phyloP scores from a whole-genome alignment of 2,329 filamentous ascomycete genomes.

The Neocucurbitaria cava region DNA sequence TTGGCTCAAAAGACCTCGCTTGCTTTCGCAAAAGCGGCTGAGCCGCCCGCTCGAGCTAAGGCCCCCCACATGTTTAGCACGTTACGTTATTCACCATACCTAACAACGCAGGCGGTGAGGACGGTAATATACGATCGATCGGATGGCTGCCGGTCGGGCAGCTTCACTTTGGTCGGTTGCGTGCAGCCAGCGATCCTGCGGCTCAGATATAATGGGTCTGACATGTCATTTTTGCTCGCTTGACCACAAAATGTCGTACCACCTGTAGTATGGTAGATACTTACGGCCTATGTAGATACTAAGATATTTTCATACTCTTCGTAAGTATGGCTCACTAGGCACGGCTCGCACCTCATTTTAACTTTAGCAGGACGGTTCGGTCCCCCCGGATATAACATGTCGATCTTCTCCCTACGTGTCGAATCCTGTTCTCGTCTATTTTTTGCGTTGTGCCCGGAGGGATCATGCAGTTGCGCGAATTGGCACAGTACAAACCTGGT shows the following conservation, averaged over 20 bases:
- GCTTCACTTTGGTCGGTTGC: neutral
- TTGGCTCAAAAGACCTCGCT: too few relatives aligned
- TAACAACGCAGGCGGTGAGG: neutral
- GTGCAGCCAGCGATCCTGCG: neutral
- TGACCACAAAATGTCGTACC: too few relatives aligned
- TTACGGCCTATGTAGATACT: too few relatives aligned
- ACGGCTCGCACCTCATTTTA: neutral
- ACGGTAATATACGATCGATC: neutral
- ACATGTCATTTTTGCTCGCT: neutral
- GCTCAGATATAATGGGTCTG: neutral
- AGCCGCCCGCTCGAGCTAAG: neutral
- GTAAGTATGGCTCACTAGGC: neutral
- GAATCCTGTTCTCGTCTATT: neutral
- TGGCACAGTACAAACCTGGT: neutral
- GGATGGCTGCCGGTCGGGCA: neutral
- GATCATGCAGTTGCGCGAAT: neutral
- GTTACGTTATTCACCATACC: neutral
- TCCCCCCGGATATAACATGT: neutral
- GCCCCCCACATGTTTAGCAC: neutral
- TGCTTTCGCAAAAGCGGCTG: neutral
- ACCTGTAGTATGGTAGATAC: neutral
- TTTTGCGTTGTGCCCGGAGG: neutral
- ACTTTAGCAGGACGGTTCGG: neutral
- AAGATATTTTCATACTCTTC: neutral
- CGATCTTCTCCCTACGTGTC: neutral